Conservation (phyloP, 2,329 filamentous ascomycete species). For the Leptographium procerum region DNA sequence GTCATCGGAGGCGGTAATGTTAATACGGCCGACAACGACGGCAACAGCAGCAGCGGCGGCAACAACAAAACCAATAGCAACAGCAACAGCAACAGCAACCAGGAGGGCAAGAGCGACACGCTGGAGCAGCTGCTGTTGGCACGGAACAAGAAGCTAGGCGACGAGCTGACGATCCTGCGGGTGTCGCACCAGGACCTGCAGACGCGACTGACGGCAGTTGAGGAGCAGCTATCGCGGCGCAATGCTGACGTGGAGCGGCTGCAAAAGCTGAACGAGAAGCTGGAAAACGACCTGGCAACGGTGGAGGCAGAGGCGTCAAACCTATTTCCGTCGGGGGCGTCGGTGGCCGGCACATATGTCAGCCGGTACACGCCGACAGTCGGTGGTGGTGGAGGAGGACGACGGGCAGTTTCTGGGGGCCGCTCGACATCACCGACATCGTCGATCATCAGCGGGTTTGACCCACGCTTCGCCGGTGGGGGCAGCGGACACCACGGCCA, state of each 20-base stretch:
- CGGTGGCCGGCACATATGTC: conserved; percentile 82
- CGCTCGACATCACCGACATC: conserved; percentile 78
- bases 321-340: conserved; percentile 78
- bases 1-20: conserved; percentile 18
- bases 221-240: conserved; percentile 71
- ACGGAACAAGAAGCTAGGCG: conserved; percentile 90
- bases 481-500: background rate
- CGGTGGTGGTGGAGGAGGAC: conserved; percentile 32
- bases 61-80: conserved; percentile 15
- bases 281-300: conserved; percentile 83
- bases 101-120: conserved; percentile 59
- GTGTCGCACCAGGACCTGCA: conserved; percentile 93
- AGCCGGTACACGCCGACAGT: conserved; percentile 61
- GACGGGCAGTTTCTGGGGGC: conserved; percentile 35
- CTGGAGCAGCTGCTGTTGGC: conserved; percentile 84
- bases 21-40: background rate
- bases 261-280: conserved; percentile 71
- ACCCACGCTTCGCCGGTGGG: conserved; percentile 47
- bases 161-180: conserved; percentile 83
- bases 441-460: conserved; percentile 96
- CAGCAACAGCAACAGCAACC: conserved; percentile 34
- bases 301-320: conserved; percentile 79
- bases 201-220: conserved; percentile 62
- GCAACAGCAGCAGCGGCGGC: conserved; percentile 7
- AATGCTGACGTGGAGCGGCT: conserved; percentile 80